Base-by-base conservation (phyloP, 768 basidiomycete species). In the Hirschioporus abietinus region DNA sequence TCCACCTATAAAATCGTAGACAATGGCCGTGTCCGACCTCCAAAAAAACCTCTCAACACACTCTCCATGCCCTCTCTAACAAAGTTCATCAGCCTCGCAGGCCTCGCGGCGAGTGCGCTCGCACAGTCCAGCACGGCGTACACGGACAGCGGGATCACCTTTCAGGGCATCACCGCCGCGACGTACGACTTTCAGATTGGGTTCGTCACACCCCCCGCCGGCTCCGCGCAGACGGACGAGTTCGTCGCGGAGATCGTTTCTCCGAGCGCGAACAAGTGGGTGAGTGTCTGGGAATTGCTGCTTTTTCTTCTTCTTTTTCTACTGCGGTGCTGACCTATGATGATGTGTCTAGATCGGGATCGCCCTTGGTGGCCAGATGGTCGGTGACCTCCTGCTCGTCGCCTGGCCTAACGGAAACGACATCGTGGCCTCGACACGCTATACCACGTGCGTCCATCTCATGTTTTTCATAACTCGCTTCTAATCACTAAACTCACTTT, bases 181-280 rank as follows among this genome's bases (percentile, higher is more conserved):
- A 70, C 70, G 12, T 70, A 77, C 67, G 65, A 63, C 23, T 75
- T 78, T 15, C 73, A 72, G 27, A 77, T 82, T 69, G 86, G 86
- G 65, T 82, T 82, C 67, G 76, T 83, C 57, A 84, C 87, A 69
- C 86, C 86, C 25, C 83, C 83, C 24, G 71, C 82, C 18, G 77
- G 75, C 6, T 72, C 78, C 12, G 66, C 75, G 30, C 75, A 78
- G 26, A 74, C 82, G 24, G 78, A 76, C 17, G 87, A 89, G 69
- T 88, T 88, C 71, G 85, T 89, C 68, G 88, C 83, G 62, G 84
- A 86, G 74, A 83, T 88, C 59, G 81, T 86, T 26, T 82, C 85
- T 8, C 87, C 88, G 9, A 76, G 85, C 57, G 78, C 70, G 7
- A 79, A 80, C n/a, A 71, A 79, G 77, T 89, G 87, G 87, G 80